Conservation (phyloP, 805 yeast species). For the Tetrapisispora arboricola region DNA sequence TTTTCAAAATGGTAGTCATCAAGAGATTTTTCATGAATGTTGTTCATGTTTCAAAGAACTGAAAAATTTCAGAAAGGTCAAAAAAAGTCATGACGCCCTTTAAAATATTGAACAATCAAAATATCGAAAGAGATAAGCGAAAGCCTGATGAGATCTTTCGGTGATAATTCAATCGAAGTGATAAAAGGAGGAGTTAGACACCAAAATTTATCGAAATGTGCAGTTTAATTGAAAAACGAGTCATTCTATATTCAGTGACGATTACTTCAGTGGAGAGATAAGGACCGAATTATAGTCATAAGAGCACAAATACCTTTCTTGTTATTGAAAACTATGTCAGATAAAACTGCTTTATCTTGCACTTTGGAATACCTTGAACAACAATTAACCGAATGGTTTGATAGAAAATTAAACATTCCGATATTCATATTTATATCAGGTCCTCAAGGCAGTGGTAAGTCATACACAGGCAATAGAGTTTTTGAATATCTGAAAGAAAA, state of each 20-base stretch:
- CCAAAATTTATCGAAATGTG: no score
- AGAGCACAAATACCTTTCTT: no score
- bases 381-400: conserved; percentile 17
- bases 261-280: no score
- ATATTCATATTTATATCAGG: conserved; percentile 52
- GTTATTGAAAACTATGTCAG: neutral
- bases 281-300: no score
- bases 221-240: no score
- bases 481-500: conserved; percentile 24
- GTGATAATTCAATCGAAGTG: conserved; percentile 2
- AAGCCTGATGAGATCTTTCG: neutral
- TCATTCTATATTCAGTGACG: no score
- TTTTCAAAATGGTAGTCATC: neutral
- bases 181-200: no score
- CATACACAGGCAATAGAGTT: conserved; percentile 41
- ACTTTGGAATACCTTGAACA: conserved; percentile 13
- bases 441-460: conserved; percentile 76
- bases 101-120: neutral
- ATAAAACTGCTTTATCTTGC: conserved; percentile 5
- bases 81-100: neutral
- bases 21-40: neutral
- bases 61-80: no score
- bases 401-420: conserved; percentile 25
- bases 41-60: no score
- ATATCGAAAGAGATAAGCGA: neutral